Evolutionary conservation across 768 basidiomycete genomes (phyloP).

Genomic region (Lentinula guzmanii): DNA sequence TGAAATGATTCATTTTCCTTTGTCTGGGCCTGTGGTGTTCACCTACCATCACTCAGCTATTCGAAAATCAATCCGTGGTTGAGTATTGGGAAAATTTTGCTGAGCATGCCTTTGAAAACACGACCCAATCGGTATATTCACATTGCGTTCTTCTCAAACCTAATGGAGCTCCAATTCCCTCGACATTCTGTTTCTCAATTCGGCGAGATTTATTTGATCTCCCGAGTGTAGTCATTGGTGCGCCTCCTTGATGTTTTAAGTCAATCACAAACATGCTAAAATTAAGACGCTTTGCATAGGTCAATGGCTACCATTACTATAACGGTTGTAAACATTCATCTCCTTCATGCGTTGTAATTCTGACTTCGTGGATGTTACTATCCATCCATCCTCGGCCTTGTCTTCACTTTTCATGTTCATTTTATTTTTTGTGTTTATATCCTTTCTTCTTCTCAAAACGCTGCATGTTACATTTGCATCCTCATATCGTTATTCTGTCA

Average conservation of each 20-base stretch:
- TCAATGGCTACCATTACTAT: conserved; percentile 84
- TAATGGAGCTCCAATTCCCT: conserved; percentile 76
- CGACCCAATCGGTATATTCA: conserved; percentile 91
- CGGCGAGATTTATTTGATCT: conserved; percentile 88
- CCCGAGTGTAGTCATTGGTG: conserved; percentile 84
- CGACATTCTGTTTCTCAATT: conserved; percentile 95
- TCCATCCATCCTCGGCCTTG: not conserved
- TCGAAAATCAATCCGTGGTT: conserved; percentile 93
- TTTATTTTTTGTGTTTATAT: not conserved
- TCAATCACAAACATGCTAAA: conserved; percentile 6
- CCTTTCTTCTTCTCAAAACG: not conserved
- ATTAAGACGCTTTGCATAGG: conserved; percentile 33
- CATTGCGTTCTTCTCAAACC: conserved; percentile 88
- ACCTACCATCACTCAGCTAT: conserved; percentile 46
- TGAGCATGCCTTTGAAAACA: conserved; percentile 95
- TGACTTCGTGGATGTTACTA: not conserved
- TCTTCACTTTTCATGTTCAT: not conserved
- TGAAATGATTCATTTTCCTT: conserved; percentile 16
- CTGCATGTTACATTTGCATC: not conserved
- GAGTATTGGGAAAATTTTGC: conserved; percentile 98
- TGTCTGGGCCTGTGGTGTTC: conserved; percentile 10
- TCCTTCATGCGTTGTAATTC: conserved; percentile 4
- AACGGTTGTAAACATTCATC: conserved; percentile 14
- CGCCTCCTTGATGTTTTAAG: conserved; percentile 14
- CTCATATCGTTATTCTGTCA: not conserved